phyloP scores from a whole-genome alignment of 345 rosid species.

The Noccaea caerulescens region DNA sequence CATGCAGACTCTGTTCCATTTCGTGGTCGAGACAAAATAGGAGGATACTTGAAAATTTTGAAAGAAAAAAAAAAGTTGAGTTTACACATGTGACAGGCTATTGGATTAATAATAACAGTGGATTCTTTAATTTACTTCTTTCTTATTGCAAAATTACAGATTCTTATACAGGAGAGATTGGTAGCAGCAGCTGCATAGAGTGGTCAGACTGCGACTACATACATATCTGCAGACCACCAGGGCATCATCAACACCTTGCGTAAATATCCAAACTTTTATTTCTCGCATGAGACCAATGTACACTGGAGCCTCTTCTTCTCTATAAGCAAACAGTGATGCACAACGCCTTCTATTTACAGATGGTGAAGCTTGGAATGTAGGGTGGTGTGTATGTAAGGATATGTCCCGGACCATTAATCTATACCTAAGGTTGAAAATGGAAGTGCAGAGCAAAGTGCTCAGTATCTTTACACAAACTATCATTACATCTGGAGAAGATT shows the following conservation, averaged over 20 bases:
- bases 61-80: background rate
- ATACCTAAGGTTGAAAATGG: slow-evolving; percentile 44
- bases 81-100: slow-evolving; percentile 35
- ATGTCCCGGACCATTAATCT: slow-evolving; percentile 36
- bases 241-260: slow-evolving; percentile 32
- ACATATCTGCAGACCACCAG: slow-evolving; percentile 36
- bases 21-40: background rate
- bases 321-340: slow-evolving; percentile 31
- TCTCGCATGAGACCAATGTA: slow-evolving; percentile 39
- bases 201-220: slow-evolving; percentile 28
- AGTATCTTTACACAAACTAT: slow-evolving; percentile 24
- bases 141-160: slow-evolving; percentile 40
- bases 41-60: background rate
- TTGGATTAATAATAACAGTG: slow-evolving; percentile 29
- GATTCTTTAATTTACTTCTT: slow-evolving; percentile 11
- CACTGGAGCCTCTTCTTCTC: slow-evolving; percentile 43
- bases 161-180: slow-evolving; percentile 32
- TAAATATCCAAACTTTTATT: slow-evolving; percentile 32
- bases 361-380: slow-evolving; percentile 39
- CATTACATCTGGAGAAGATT: slow-evolving; percentile 94
- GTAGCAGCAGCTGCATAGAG: slow-evolving; percentile 28
- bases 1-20: background rate
- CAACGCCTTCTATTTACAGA: slow-evolving; percentile 52
- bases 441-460: slow-evolving; percentile 28
- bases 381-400: slow-evolving; percentile 36